Base-by-base conservation (phyloP, 73 alveolate genomes). In the Stentor roeselii region DNA sequence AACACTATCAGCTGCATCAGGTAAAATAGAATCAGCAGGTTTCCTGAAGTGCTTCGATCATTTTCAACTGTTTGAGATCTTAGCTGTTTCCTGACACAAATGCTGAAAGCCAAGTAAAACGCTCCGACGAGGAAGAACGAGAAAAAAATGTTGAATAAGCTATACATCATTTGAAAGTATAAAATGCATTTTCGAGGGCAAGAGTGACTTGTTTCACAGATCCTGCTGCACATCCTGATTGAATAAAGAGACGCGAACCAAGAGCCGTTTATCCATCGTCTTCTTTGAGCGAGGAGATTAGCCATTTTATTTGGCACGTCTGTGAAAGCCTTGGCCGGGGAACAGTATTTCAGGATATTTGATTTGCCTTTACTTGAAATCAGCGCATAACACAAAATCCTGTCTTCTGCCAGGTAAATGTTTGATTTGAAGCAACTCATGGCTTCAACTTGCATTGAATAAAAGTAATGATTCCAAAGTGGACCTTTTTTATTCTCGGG, bases 191-290 rank as follows among this genome's bases (percentile, higher is more conserved):
- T 50, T 21, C 67, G 6, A 21, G 30, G 21, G 21, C 21, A 50
- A 21, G 6, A 11, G 67, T 50, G 67, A 50, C 21, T 50, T 6
- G 67, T 50, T 50, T 6, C 67, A 50, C 6, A 50, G 21, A 50
- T 50, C 21, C 21, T 50, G 6, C 21, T 21, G 67, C 67, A 50
- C 30, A 11, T 86, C 37, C 78, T 34, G 42, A 89, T 41, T 11
- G 84, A 88, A 60, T 87, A 50, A 30, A 85, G 39, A 0, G 92
- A 60, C 50, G 89, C 95, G 75, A 90, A 90, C 75, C 87, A 67
- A 21, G 95, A 86, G 3, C 95, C 95, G 67, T 90, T 90, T 67
- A 60, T 78, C 95, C 95, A 90, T 42, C 95, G 76, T 27, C 95
- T 42, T 78, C 95, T 87, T 77, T 90, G 90, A 36, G 78, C 78